These are phyloP conservation scores for Paecilomyces fulvus DNA, from an alignment of 2,329 filamentous ascomycete genomes.

Conservation along the genomic window DNA sequence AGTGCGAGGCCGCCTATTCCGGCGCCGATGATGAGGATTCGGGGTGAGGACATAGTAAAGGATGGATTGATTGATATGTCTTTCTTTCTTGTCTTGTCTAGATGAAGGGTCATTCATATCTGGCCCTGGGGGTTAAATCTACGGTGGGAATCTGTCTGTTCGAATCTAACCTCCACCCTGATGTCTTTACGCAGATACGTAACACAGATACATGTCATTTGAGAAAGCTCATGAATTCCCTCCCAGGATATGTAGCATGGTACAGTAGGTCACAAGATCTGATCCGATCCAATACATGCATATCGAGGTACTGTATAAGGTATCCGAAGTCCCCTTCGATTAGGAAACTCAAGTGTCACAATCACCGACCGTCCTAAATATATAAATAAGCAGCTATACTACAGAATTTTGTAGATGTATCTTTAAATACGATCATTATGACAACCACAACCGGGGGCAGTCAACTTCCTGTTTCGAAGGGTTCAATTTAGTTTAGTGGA, in stretches of 20 bases:
- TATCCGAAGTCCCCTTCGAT: no score
- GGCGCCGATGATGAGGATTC: conserved; percentile 22
- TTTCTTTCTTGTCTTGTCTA: not conserved
- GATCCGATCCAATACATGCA: not conserved
- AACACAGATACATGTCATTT: not conserved
- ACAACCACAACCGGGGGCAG: no score
- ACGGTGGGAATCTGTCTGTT: not conserved
- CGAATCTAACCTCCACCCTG: not conserved
- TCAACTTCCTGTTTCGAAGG: no score
- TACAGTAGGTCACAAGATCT: not conserved
- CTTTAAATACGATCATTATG: no score
- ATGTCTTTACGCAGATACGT: not conserved
- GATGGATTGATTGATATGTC: not conserved
- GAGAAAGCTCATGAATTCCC: not conserved
- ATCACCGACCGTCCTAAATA: no score
- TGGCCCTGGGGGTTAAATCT: no score
- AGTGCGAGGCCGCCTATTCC: conserved; percentile 24
- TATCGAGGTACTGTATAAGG: not conserved
- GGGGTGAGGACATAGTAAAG: not conserved
- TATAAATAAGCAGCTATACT: no score
- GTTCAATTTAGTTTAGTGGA: no score
- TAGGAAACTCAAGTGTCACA: no score
- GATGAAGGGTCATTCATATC: no score
- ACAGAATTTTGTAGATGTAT: no score
- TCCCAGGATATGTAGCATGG: not conserved